Evolutionary conservation across 805 yeast species (phyloP).

Genomic region (Candida awuae): DNA sequence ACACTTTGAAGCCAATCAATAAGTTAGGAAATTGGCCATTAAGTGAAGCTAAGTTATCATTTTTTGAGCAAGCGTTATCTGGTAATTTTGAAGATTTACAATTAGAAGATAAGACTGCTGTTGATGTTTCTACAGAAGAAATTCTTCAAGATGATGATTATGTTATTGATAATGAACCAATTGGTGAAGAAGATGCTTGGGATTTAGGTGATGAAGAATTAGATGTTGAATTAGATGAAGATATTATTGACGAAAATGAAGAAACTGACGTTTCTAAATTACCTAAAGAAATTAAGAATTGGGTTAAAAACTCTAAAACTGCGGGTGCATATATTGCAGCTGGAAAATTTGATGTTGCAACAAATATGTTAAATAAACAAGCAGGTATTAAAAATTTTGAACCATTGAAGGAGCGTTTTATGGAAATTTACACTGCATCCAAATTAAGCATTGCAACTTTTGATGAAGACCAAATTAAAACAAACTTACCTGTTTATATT

Average conservation of each 20-base stretch:
- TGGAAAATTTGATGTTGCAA: constrained; percentile 94
- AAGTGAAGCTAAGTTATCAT: constrained; percentile 60
- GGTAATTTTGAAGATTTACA: constrained; percentile 67
- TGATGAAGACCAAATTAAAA: constrained; percentile 49
- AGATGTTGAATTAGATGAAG: constrained; percentile 46
- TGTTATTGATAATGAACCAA: constrained; percentile 34
- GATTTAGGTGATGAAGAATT: constrained; percentile 74
- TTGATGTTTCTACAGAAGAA: constrained; percentile 18
- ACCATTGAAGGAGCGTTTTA: constrained; percentile 75
- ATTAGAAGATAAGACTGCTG: constrained; percentile 23
- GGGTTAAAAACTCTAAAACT: constrained; percentile 84
- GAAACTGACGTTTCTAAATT: constrained; percentile 21
- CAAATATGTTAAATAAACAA: constrained; percentile 85
- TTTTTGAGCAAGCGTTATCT: constrained; percentile 74
- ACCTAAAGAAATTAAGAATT: constrained; percentile 57
- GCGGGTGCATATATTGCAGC: constrained; percentile 94
- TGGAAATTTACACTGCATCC: constrained; percentile 75
- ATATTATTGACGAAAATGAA: constrained; percentile 30
- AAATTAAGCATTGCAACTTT: constrained; percentile 69
- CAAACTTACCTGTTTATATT: constrained; percentile 55
- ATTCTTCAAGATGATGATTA: constrained; percentile 10
- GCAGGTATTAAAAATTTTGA: constrained; percentile 79
- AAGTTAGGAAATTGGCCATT: constrained; percentile 71
- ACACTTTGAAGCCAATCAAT: constrained; percentile 42
- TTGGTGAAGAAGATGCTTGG: constrained; percentile 66